These are phyloP conservation scores for Rhizophagus clarus DNA, from an alignment of 192 early-diverging fungal genomes.

Conservation along the genomic window DNA sequence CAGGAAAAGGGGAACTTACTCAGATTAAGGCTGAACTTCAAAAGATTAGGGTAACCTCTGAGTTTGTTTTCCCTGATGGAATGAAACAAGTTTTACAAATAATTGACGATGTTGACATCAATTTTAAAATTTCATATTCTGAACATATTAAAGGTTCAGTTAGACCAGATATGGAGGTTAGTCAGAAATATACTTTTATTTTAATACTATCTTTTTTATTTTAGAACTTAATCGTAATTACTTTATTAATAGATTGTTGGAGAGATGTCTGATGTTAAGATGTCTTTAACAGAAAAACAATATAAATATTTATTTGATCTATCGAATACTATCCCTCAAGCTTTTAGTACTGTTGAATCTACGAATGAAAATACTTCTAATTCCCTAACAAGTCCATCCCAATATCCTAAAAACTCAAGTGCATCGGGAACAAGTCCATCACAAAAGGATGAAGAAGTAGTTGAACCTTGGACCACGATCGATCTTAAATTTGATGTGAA, in stretches of 20 bases:
- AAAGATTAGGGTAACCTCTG: slow-evolving; percentile 58
- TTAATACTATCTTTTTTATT: neutral
- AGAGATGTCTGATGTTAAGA: slow-evolving; percentile 70
- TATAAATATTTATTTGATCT: slow-evolving; percentile 79
- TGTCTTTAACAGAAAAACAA: slow-evolving; percentile 81
- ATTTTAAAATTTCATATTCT: slow-evolving; percentile 64
- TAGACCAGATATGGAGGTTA: slow-evolving; percentile 59
- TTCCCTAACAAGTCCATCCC: slow-evolving; percentile 7
- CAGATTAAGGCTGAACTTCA: slow-evolving; percentile 63
- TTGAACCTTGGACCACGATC: slow-evolving; percentile 40
- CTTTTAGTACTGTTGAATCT: slow-evolving; percentile 41
- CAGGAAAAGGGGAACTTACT: slow-evolving; percentile 58
- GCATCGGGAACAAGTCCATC: neutral
- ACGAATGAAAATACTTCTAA: slow-evolving; percentile 29
- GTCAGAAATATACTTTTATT: neutral
- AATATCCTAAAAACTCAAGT: neutral
- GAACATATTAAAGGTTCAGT: slow-evolving; percentile 53
- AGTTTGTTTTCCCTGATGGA: slow-evolving; percentile 48
- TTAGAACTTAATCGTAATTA: neutral
- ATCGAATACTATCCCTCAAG: slow-evolving; percentile 53
- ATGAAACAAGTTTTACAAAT: slow-evolving; percentile 69
- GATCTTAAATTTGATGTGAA: slow-evolving; percentile 67
- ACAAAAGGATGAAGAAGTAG: slow-evolving; percentile 2
- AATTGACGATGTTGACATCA: slow-evolving; percentile 83
- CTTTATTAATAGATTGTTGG: slow-evolving; percentile 48